Evolutionary conservation across 225 moss, liverwort and hornwort species (phyloP), one percentile per base, ranked within the genome.

Genomic region (Takakia lepidozioides): DNA sequence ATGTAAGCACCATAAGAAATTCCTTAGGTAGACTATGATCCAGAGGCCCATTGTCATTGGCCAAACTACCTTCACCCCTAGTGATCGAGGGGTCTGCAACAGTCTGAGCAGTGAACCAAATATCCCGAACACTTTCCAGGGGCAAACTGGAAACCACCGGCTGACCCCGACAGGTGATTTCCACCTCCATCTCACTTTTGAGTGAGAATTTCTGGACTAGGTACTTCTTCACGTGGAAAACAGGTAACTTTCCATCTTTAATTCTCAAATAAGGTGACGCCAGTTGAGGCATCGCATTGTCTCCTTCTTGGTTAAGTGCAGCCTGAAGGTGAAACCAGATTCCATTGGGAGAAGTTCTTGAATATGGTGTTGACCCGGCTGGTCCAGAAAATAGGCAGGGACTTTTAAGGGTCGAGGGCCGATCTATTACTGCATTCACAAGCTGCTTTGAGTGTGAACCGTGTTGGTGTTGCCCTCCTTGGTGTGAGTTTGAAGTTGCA

Each of bases 111-210:
- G 87, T 91, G 65, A 87, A 98, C 91, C 98, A 98, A 41, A 98
- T 98, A 55, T 91, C 85, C 3, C 87, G 82, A 54, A 98, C 83
- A 73, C 91, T 91, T 25, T 98, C 91, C 64, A 98, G 50, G 8
- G 98, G 98, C n/a, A 98, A 74, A 49, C 98, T 98, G 8, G 91
- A 91, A 30, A 98, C 98, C 58, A 91, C 91, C 0, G 87, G 91
- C 68, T 98, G 91, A 4, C 87, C 98, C 6, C 91, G 78, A 73
- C 98, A 98, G 10, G 91, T 98, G 48, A 98, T 98, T 43, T 98
- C 95, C 63, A 98, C 90, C 48, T 95, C 84, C 58, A 68, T 75
- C 56, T 80, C 61, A 21, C 40, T 63, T 51, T 64, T 78, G 64
- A 70, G 66, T 1, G 60, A 63, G 22, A 98, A 60, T 30, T 98